These are phyloP conservation scores for Hygrophoropsis aurantiaca DNA, from an alignment of 768 basidiomycete genomes.

Conservation along the genomic window DNA sequence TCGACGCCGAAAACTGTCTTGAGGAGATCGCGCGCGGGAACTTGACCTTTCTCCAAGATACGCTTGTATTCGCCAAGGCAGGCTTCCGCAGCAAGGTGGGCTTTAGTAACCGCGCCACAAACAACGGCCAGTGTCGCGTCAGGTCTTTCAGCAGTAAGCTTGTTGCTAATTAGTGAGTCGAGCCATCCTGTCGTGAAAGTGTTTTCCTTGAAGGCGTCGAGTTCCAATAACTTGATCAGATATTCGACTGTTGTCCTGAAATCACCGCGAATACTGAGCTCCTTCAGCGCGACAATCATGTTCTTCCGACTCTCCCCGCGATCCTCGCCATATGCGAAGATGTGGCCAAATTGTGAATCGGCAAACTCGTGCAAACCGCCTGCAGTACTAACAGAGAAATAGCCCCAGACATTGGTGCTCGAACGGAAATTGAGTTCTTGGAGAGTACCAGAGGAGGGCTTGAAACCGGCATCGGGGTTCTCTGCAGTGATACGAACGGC, in stretches of 20 bases:
- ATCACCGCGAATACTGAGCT: conserved; percentile 97
- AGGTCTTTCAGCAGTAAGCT: conserved; percentile 95
- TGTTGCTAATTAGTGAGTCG: conserved; percentile 94
- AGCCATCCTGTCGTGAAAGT: conserved; percentile 99
- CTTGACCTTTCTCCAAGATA: conserved; percentile 96
- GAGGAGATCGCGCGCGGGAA: conserved; percentile 89
- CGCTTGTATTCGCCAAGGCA: conserved; percentile 94
- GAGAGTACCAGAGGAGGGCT: conserved; percentile 94
- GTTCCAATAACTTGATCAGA: conserved; percentile 94
- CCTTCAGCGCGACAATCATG: conserved; percentile 99
- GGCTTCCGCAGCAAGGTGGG: conserved; percentile 84
- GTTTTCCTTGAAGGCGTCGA: conserved; percentile 95
- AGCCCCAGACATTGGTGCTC: conserved; percentile 99
- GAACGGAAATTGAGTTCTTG: conserved; percentile 99
- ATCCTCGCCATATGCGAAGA: conserved; percentile 98
- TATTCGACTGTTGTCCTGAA: conserved; percentile 99
- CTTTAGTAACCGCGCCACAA: conserved; percentile 95
- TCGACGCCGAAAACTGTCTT: conserved; percentile 97
- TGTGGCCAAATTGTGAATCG: conserved; percentile 99
- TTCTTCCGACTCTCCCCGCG: conserved; percentile 95
- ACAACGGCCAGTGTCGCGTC: conserved; percentile 91
- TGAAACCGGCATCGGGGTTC: conserved; percentile 99
- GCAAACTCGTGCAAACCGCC: conserved; percentile 99
- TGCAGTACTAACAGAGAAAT: conserved; percentile 94
- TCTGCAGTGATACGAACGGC: conserved; percentile 99